A percentile compares a stretch with the other conserved stretches of the same genome.
Evolutionary conservation across 345 rosid genomes (phyloP).

Genomic region (Barbarea vulgaris): DNA sequence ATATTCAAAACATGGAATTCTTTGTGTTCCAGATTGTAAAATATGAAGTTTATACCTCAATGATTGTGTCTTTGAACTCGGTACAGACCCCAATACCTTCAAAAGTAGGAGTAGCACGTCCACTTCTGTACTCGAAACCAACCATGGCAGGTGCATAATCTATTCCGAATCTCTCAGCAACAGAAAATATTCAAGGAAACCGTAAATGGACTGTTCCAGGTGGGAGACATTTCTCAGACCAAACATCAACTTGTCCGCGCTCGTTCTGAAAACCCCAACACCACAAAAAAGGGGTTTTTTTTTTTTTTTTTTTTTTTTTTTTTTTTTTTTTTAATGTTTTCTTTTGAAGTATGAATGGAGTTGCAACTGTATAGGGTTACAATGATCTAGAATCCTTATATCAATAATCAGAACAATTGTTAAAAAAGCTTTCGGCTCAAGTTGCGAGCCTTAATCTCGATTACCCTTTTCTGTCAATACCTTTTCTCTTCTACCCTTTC

Average conservation of each 20-base stretch:
- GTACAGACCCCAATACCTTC: slow-evolving; percentile 92
- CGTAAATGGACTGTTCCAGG: slow-evolving; percentile 88
- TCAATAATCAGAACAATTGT: no score
- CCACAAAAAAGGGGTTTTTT: not conserved
- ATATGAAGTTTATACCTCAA: slow-evolving; percentile 56
- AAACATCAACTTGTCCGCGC: slow-evolving; percentile 96
- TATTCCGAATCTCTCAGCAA: slow-evolving; percentile 89
- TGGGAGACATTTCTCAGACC: slow-evolving; percentile 99
- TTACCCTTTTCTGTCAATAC: no score
- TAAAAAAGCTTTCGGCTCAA: no score
- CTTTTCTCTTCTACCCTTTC: no score
- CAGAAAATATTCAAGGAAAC: slow-evolving; percentile 66
- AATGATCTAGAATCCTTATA: no score
- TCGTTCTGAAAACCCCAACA: slow-evolving; percentile 63
- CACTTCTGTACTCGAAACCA: slow-evolving; percentile 87
- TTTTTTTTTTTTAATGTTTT: no score
- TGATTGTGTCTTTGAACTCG: slow-evolving; percentile 76
- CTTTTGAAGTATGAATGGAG: no score
- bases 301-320: no score
- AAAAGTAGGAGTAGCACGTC: slow-evolving; percentile 67
- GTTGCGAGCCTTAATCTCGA: no score
- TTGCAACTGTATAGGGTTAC: no score
- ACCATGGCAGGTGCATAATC: slow-evolving; percentile 99
- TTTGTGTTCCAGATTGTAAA: not conserved
- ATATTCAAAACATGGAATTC: not conserved